These are phyloP conservation scores for Parastagonospora nodorum DNA, from an alignment of 2,329 filamentous ascomycete species.

Conservation along the genomic window DNA sequence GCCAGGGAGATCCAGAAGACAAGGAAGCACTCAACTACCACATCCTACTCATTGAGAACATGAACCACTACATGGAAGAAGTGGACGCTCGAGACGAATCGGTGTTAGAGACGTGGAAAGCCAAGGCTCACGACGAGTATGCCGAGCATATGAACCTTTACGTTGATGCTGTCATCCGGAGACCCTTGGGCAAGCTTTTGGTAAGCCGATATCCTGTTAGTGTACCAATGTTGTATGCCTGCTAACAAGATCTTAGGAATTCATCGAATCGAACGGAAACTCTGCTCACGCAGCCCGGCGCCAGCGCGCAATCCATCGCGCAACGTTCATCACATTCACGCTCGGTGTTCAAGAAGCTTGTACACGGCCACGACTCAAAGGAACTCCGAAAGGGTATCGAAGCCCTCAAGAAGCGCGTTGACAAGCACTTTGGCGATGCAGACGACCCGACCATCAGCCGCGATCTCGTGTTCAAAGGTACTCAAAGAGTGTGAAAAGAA, in stretches of 20 bases:
- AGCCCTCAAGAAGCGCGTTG: slow-evolving; percentile 84
- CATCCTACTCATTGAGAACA: slow-evolving; percentile 96
- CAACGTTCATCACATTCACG: slow-evolving; percentile 83
- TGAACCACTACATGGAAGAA: slow-evolving; percentile 96
- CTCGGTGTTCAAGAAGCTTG: slow-evolving; percentile 81
- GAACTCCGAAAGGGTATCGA: slow-evolving; percentile 92
- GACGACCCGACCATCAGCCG: slow-evolving; percentile 72
- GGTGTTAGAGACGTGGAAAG: slow-evolving; percentile 81
- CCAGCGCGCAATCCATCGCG: slow-evolving; percentile 66
- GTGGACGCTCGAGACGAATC: slow-evolving; percentile 76
- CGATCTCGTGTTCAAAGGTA: slow-evolving; percentile 64
- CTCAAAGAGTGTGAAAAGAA: slow-evolving; percentile 63
- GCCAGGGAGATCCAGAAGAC: slow-evolving; percentile 73
- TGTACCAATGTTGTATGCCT: background rate
- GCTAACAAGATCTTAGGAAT: slow-evolving; percentile 61
- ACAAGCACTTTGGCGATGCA: slow-evolving; percentile 95
- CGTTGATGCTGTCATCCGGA: slow-evolving; percentile 82
- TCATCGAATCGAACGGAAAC: slow-evolving; percentile 87
- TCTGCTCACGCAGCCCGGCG: slow-evolving; percentile 60
- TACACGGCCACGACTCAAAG: slow-evolving; percentile 78
- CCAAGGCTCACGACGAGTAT: slow-evolving; percentile 77
- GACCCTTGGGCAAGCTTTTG: slow-evolving; percentile 86
- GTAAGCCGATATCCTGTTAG: slow-evolving; percentile 38
- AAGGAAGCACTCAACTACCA: slow-evolving; percentile 98
- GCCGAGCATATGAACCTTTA: slow-evolving; percentile 87